Evolutionary conservation across 164 flowering plant genomes (phyloP).

Genomic region (Dillenia turbinata): DNA sequence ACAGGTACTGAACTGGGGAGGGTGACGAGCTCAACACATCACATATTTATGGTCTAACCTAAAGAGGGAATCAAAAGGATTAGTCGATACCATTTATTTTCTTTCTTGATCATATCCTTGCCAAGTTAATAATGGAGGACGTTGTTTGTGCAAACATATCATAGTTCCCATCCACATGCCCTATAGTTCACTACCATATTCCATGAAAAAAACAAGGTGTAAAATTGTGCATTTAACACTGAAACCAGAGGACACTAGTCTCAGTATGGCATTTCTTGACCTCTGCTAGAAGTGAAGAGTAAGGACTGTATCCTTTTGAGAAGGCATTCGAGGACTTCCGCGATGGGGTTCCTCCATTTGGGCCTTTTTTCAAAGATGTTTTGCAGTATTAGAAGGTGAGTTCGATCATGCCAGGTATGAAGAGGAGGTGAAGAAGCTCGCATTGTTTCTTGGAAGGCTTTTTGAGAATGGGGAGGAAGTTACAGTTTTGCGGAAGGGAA

Average conservation of each 20-base stretch:
- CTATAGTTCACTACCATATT: neutral
- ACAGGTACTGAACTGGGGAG: too few species aligned
- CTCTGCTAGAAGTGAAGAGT: neutral
- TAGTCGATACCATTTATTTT: too few species aligned
- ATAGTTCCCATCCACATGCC: slow-evolving; percentile 10
- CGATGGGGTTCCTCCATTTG: slow-evolving; percentile 12
- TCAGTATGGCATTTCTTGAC: slow-evolving; percentile 16
- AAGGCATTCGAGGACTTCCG: slow-evolving; percentile 11
- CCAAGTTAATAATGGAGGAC: too few species aligned
- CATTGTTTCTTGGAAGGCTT: slow-evolving; percentile 6
- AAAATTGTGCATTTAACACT: slow-evolving; percentile 12
- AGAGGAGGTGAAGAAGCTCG: slow-evolving; percentile 7
- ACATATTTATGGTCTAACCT: too few species aligned
- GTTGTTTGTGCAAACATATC: too few species aligned
- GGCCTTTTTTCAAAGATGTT: slow-evolving; percentile 19
- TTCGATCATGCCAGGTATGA: slow-evolving; percentile 4
- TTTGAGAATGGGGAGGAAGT: slow-evolving; percentile 13
- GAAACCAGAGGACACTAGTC: slow-evolving; percentile 19
- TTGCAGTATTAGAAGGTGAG: slow-evolving; percentile 16
- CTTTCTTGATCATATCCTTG: too few species aligned
- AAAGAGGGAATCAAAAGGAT: too few species aligned
- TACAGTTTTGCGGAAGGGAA: slow-evolving; percentile 4
- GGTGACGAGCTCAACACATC: too few species aligned
- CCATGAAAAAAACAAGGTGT: slow-evolving; percentile 1
- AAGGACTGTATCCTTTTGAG: neutral